These are phyloP conservation scores for Coelastrella sp. DNA, from an alignment of 139 green algal genomes.

Conservation along the genomic window DNA sequence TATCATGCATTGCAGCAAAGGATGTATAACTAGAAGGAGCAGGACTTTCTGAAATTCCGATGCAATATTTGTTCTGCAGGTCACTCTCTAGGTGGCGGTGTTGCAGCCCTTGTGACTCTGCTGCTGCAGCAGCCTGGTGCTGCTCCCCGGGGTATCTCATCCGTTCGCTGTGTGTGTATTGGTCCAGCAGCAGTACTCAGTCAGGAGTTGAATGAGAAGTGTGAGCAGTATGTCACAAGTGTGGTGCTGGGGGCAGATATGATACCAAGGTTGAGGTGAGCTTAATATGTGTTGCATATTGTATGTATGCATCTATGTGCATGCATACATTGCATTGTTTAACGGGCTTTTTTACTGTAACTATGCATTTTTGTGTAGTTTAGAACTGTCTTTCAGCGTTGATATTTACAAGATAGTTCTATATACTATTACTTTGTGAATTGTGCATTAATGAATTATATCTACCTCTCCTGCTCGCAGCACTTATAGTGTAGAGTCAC, in stretches of 20 bases:
- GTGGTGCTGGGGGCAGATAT: constrained; percentile 64
- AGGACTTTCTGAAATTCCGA: too few species aligned
- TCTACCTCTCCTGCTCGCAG: constrained; percentile 4
- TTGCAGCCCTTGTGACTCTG: constrained; percentile 72
- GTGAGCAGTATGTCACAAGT: constrained; percentile 52
- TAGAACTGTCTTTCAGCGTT: too few species aligned
- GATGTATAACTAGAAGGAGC: too few species aligned
- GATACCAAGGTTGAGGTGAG: constrained; percentile 59
- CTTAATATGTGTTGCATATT: neutral
- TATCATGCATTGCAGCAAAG: too few species aligned
- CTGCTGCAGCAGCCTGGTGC: constrained; percentile 56
- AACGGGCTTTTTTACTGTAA: neutral
- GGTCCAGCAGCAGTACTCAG: constrained; percentile 56
- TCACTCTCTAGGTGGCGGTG: constrained; percentile 76
- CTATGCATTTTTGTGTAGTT: too few species aligned
- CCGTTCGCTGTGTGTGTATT: constrained; percentile 55
- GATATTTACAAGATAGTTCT: too few species aligned
- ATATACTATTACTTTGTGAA: too few species aligned
- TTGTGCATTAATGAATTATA: too few species aligned
- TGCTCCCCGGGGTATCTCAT: neutral
- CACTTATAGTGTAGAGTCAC: constrained; percentile 61
- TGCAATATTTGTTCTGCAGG: too few species aligned
- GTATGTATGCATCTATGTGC: neutral
- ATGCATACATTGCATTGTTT: neutral
- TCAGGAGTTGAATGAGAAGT: constrained; percentile 58